Conservation (phyloP, 2,329 filamentous ascomycete species). For the Westerdykella sp. region DNA sequence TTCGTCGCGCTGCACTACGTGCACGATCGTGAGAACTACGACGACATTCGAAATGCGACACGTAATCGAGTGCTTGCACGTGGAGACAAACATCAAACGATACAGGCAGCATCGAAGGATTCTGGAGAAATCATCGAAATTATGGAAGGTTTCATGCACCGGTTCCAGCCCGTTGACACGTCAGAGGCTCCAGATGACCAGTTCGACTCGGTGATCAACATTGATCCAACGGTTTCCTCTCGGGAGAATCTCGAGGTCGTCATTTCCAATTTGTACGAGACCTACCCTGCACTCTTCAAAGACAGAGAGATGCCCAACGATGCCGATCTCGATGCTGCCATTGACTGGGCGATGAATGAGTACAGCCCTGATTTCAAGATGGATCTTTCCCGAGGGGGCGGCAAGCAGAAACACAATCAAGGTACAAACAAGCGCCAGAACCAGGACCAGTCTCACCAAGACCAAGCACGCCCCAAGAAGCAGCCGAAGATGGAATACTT, state of each 20-base stretch:
- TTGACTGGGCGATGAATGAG: constrained; percentile 65
- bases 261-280: constrained; percentile 62
- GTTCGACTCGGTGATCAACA: constrained; percentile 79
- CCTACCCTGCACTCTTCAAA: constrained; percentile 70
- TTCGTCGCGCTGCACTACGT: constrained; percentile 86
- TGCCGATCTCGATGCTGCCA: constrained; percentile 72
- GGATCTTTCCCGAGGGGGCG: constrained; percentile 54
- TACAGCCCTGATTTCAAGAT: constrained; percentile 74
- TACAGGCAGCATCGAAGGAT: constrained; percentile 73
- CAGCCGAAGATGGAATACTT: constrained; percentile 58
- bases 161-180: constrained; percentile 73
- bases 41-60: constrained; percentile 68
- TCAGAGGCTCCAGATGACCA: constrained; percentile 65
- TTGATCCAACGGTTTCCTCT: constrained; percentile 72
- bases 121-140: constrained; percentile 72
- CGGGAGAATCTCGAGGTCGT: constrained; percentile 79
- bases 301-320: constrained; percentile 56
- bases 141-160: constrained; percentile 87
- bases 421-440: constrained; percentile 42
- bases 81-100: constrained; percentile 97
- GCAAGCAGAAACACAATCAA: constrained; percentile 16
- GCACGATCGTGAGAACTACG: constrained; percentile 62
- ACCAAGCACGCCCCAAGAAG: constrained; percentile 44
- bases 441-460: constrained; percentile 3
- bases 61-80: constrained; percentile 72